Evolutionary conservation across 1,139 yeast species (phyloP).

Genomic region (Sugiyamaella grinbergsii): DNA sequence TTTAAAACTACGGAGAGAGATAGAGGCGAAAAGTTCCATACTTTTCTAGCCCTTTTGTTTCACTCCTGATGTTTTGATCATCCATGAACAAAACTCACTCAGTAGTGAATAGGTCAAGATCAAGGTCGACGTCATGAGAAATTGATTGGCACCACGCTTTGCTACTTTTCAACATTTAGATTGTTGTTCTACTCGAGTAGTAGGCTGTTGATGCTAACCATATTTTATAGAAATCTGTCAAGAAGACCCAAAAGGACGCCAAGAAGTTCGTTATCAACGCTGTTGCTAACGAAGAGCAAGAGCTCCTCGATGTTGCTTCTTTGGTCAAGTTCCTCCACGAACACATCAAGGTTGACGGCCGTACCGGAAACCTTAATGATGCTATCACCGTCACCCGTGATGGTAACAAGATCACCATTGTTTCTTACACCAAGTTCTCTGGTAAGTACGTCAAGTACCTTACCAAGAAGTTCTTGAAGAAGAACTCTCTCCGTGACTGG

Average conservation of each 20-base stretch:
- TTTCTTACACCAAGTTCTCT: constrained; percentile 94
- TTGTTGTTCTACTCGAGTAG: constrained; percentile 40
- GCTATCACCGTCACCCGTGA: constrained; percentile 86
- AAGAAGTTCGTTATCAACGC: constrained; percentile 96
- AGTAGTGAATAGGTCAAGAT: constrained; percentile 11
- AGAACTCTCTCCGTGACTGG: constrained; percentile 98
- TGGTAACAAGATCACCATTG: constrained; percentile 79
- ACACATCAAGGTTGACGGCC: constrained; percentile 98
- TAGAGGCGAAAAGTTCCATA: constrained; percentile 29
- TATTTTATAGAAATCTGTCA: constrained; percentile 57
- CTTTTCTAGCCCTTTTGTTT: constrained; percentile 33
- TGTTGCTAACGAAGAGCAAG: constrained; percentile 96
- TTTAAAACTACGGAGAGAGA: constrained; percentile 28
- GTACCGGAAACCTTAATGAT: constrained; percentile 96
- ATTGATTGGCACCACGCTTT: constrained; percentile 27
- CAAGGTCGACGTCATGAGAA: constrained; percentile 21
- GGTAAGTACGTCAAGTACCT: constrained; percentile 99
- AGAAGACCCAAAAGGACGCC: constrained; percentile 47
- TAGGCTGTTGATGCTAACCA: constrained; percentile 48
- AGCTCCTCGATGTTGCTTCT: constrained; percentile 90
- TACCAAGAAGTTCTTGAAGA: constrained; percentile 99
- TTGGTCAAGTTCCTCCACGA: constrained; percentile 97
- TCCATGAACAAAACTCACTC: constrained; percentile 6
- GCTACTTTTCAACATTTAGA: constrained; percentile 31
- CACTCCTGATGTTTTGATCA: constrained; percentile 28